phyloP scores from a whole-genome alignment of 257 asterid species.

The Solanum neorickii region DNA sequence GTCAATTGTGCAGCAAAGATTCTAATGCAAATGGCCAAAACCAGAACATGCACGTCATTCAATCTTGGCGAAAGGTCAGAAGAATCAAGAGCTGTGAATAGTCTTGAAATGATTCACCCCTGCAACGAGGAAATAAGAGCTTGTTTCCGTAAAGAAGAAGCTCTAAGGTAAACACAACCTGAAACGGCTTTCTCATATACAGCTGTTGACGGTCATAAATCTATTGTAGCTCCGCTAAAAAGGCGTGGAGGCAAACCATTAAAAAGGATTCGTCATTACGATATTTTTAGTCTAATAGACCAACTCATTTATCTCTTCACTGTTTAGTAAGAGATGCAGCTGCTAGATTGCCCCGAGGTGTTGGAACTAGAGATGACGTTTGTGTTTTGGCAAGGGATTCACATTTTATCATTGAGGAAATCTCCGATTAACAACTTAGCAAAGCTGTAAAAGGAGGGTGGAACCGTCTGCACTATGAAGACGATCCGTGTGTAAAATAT shows the following conservation, averaged over 20 bases:
- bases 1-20: neutral
- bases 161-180: slow-evolving; percentile 10
- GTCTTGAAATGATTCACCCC: slow-evolving; percentile 59
- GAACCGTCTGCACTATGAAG: slow-evolving; percentile 74
- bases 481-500: no score
- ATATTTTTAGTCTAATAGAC: slow-evolving; percentile 77
- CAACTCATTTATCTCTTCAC: slow-evolving; percentile 81
- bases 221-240: no score
- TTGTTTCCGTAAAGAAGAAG: slow-evolving; percentile 42
- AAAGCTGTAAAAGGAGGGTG: slow-evolving; percentile 88
- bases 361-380: slow-evolving; percentile 92
- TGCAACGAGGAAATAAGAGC: slow-evolving; percentile 36
- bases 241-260: slow-evolving; percentile 40
- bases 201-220: no score
- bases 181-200: no score
- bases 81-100: slow-evolving; percentile 66
- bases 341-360: slow-evolving; percentile 86
- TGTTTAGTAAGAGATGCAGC: slow-evolving; percentile 96
- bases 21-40: neutral
- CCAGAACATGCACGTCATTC: neutral
- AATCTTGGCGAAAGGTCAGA: no score
- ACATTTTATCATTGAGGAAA: slow-evolving; percentile 79
- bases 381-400: slow-evolving; percentile 87
- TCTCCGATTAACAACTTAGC: slow-evolving; percentile 72
- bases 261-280: slow-evolving; percentile 82